These are phyloP conservation scores for Thalia dealbata DNA, from an alignment of 176 grass and related monocot species.

Conservation along the genomic window DNA sequence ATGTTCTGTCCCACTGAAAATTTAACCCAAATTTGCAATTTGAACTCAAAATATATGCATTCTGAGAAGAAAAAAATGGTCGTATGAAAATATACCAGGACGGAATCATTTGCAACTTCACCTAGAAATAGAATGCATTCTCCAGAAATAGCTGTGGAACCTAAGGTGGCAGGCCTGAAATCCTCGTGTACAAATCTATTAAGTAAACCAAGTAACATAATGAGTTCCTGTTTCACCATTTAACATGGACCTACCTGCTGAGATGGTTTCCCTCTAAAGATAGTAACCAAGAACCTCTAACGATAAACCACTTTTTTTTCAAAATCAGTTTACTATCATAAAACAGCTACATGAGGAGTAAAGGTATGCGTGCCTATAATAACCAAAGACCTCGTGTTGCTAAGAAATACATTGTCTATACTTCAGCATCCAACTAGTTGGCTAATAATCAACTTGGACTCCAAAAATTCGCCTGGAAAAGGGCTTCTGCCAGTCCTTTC, in stretches of 20 bases:
- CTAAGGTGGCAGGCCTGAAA: not conserved
- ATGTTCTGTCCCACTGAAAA: too few species aligned
- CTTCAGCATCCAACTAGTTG: not conserved
- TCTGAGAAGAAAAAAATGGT: too few species aligned
- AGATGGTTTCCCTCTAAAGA: not conserved
- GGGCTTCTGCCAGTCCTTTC: conserved; percentile 15
- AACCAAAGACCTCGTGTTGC: not conserved
- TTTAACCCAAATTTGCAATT: too few species aligned
- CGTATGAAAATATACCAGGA: too few species aligned
- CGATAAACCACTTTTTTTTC: too few species aligned
- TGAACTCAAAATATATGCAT: too few species aligned
- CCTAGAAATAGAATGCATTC: too few species aligned
- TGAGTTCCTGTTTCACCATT: not conserved
- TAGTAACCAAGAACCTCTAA: not conserved
- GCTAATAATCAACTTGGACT: not conserved
- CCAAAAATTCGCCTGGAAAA: not conserved
- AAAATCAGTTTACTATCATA: not conserved
- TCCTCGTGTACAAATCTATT: not conserved
- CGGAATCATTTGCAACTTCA: too few species aligned
- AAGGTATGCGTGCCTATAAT: not conserved
- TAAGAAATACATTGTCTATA: not conserved
- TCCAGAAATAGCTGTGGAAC: not conserved
- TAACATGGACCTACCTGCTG: too few species aligned
- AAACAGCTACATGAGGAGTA: not conserved
- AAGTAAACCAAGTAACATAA: not conserved